These are phyloP conservation scores for Suillus variegatus DNA, from an alignment of 768 basidiomycete genomes.

Conservation along the genomic window DNA sequence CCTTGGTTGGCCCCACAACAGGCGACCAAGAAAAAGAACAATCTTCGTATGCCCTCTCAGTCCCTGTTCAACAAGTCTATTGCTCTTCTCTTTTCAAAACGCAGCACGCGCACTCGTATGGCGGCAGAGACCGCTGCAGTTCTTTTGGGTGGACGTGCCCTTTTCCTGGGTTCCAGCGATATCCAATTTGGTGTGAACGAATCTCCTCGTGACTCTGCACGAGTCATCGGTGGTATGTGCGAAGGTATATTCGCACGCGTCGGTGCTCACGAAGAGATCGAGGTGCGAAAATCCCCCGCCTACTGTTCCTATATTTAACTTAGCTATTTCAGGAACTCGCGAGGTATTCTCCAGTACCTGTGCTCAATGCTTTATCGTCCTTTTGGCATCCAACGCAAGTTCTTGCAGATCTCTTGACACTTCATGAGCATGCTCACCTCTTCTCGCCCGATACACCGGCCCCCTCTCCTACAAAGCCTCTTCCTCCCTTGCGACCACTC, in stretches of 20 bases:
- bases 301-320: slow-evolving; percentile 1
- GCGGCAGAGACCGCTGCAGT: slow-evolving; percentile 81
- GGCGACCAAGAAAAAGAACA: slow-evolving; percentile 29
- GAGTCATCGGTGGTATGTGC: slow-evolving; percentile 92
- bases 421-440: slow-evolving; percentile 71
- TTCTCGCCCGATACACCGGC: slow-evolving; percentile 40
- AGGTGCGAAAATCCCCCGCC: slow-evolving; percentile 53
- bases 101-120: slow-evolving; percentile 89
- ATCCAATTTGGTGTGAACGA: slow-evolving; percentile 98
- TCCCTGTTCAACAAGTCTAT: slow-evolving; percentile 82
- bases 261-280: slow-evolving; percentile 88
- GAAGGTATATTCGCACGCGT: slow-evolving; percentile 98
- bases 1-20: slow-evolving; percentile 67
- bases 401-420: slow-evolving; percentile 89
- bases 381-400: slow-evolving; percentile 97
- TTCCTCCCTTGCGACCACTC: slow-evolving; percentile 68
- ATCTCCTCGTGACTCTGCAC: slow-evolving; percentile 76
- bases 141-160: slow-evolving; percentile 82
- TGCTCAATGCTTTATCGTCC: slow-evolving; percentile 93
- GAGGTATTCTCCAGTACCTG: slow-evolving; percentile 87
- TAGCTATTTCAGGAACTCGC: slow-evolving; percentile 73
- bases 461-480: slow-evolving; percentile 25
- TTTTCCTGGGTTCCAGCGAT: slow-evolving; percentile 88
- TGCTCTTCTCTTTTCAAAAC: slow-evolving; percentile 90
- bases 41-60: slow-evolving; percentile 65